These are phyloP conservation scores for Brassica carinata DNA, from an alignment of 345 rosid genomes.

Conservation along the genomic window DNA sequence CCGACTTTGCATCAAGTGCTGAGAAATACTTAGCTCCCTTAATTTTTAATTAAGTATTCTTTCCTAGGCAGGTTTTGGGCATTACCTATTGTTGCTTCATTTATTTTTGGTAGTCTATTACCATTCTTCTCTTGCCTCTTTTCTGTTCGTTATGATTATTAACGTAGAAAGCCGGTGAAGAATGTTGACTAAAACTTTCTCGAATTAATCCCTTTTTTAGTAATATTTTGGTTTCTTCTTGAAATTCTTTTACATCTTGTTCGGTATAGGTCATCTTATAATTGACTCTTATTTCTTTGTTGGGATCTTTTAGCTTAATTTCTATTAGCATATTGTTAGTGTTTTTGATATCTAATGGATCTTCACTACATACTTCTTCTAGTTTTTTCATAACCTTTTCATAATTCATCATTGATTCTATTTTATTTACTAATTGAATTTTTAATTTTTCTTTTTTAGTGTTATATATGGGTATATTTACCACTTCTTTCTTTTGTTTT, in stretches of 20 bases:
- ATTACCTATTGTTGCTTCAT: not conserved
- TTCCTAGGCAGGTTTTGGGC: not conserved
- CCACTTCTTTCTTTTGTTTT: not conserved
- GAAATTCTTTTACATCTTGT: not conserved
- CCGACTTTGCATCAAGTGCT: not conserved
- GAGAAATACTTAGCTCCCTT: not conserved
- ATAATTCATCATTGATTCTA: not conserved
- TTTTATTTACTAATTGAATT: not conserved
- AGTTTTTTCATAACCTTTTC: not conserved
- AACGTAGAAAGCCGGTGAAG: not conserved
- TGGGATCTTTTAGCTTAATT: not conserved
- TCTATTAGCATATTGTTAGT: not conserved
- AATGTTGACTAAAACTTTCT: not conserved
- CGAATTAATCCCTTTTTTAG: not conserved
- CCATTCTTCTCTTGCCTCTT: not conserved
- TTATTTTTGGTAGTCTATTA: not conserved
- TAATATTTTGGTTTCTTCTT: not conserved
- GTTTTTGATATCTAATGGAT: not conserved
- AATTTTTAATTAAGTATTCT: too few relatives aligned
- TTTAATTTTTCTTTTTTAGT: not conserved
- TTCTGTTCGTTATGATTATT: not conserved
- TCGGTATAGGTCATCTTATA: not conserved
- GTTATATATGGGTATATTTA: not conserved
- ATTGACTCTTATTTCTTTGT: not conserved
- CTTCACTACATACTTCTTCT: slow-evolving; percentile 1